Base-by-base conservation (phyloP, 805 yeast species). In the Clavispora asparagi region DNA sequence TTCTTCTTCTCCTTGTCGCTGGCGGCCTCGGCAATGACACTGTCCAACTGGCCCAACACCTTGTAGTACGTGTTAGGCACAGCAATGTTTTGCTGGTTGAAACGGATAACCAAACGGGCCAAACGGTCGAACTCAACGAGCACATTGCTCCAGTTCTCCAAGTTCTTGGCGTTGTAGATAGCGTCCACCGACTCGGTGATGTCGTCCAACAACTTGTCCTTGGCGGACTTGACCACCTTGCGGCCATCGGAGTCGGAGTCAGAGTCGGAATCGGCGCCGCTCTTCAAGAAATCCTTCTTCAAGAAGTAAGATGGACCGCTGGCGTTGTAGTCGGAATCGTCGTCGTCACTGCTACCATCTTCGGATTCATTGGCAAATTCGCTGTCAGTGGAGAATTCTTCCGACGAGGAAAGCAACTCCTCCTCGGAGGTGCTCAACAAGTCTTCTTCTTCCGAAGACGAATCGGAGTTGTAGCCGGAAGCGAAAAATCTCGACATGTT, bases 401-500 rank as follows among this genome's bases (percentile, higher is more conserved):
- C 70, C 27, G 74, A 65, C 28, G 77, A 70, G 46, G 74, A 63
- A 53, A 80, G 70, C 62, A 77, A 75, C 56, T 82, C 87, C 39
- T 81, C 77, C 39, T 81, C 77, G 46, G 87, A 79, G 50, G 77
- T 68, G 49, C 75, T 65, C 56, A 73, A 63, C 51, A 74, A 77
- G 50, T 73, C 79, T 55, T 78, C 83, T 53, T 71, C 76, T 45
- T 70, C 71, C 37, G 81, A 76, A 32, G 79, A 74, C 40, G 78
- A 75, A 45, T 78, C 79, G 43, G 82, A 79, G 52, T 76, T 72
- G 61, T 81, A 82, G 55, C 81, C 77, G 49, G 77, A 71, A 52
- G 75, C 77, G 75, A 94, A 94, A 79, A 94, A 92, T 73, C 96
- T 87, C 58, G 98, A 89, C 96, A 90, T 90, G 51, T 45, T 65